Evolutionary conservation across 2,329 filamentous ascomycete species (phyloP), one percentile per base, ranked within the genome.

Genomic region (Sporothrix brunneoviolacea): DNA sequence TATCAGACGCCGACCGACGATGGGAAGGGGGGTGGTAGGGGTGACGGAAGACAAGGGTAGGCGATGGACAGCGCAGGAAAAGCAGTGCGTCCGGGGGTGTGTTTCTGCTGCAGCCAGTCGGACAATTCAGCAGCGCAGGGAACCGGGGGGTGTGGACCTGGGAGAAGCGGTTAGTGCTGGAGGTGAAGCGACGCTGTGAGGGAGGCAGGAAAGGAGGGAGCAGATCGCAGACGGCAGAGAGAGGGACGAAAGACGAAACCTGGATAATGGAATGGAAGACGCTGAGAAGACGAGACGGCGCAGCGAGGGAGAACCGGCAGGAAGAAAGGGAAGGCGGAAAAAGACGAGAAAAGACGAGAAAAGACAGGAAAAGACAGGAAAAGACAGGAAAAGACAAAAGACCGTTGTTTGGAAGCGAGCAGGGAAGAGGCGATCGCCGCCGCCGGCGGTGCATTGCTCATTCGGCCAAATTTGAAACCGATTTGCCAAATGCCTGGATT

Each of bases 401-500:
- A 27, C 12, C 9, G 27, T 19, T 38, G 27, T 18, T 15, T 9
- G 27, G 22, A 47, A 12, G 30, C 37, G 21, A 37, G 24, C 38
- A 49, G 32, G 40, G 39, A 24, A 32, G 36, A 18, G 36, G 37
- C 37, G 37, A 47, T 46, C 32, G 43, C 27, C 30, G n/a, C 38
- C 30, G 22, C 36, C 27, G 27, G 10, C 19, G 22, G 16, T 39
- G 51, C 51, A 53, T 53, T 50, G 47, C 35, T 35, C 28, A 40
- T 53, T 46, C 43, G 22, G 43, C 37, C 32, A 8, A 22, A 10
- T 53, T 49, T 51, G 54, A 55, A 55, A 55, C 54, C 40, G 54
- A 53, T 51, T 53, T 53, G 48, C 54, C 51, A 41, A 51, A 51
- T 53, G 52, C 52, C 40, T 52, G 47, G 50, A 53, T 41, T 24